Base-by-base conservation (phyloP, 1,284 basidiomycete genomes). In the Cryptococcus sp. region DNA sequence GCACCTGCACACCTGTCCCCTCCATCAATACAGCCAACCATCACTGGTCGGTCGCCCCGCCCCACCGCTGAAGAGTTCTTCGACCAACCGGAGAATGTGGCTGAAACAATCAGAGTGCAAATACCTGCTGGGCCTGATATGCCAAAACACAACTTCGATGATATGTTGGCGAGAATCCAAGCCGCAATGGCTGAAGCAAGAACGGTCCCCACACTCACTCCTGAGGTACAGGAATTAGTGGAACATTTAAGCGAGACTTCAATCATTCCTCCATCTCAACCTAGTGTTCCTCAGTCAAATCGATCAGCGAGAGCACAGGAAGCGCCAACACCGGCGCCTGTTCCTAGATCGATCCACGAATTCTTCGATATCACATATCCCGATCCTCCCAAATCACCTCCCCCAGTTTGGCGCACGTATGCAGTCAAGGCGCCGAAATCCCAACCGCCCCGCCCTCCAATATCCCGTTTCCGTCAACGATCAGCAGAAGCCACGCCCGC, bases 141-240 rank as follows among this genome's bases (percentile, higher is more conserved):
- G 22, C 50, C 56, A 60, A 71, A 78, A 85, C 66, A 85, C 84
- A 45, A 82, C 86, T 80, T 94, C 66, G 88, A 93, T 69, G 88
- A 91, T 70, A 86, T 87, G 54, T 88, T 96, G 84, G 91, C 89
- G 6, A 85, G 91, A 31, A 91, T 96, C 69, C 92, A 89, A 72
- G 91, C 89, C 22, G 92, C 88, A 4, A 79, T 95, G 70, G 65
- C 54, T 16, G 84, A 86, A 71, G 84, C 83, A 41, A 88, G 90
- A 84, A 86, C 88, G 54, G 78, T 81, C 19, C 75, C 73, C 17
- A 53, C 64, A 50, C 60, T 60, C 47, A 53, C 63, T 39, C 56
- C 59, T 60, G 38, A 49, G 50, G 38, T 51, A 52, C 44, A 65
- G 58, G 62, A 31, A 56, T 39, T 54, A 48, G 41, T 56, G 15